Evolutionary conservation across 805 yeast species (phyloP).

Genomic region (Scheffersomyces coipomensis): DNA sequence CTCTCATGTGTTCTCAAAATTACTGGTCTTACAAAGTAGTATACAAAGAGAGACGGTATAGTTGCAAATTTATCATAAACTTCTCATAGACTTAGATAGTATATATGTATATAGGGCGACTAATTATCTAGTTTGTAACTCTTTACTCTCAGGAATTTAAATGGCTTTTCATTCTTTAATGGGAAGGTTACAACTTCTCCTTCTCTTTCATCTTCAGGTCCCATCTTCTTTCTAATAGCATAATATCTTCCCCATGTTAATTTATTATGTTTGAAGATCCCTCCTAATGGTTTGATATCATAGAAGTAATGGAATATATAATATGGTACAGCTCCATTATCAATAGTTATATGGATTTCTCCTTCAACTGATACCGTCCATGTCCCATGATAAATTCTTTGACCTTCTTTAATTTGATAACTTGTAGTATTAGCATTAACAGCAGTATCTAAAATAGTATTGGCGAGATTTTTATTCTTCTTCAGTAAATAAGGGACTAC

Average conservation of each 20-base stretch:
- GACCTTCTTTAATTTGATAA: constrained; percentile 23
- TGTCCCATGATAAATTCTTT: constrained; percentile 44
- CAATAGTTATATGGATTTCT: constrained; percentile 44
- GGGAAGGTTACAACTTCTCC: constrained; percentile 50
- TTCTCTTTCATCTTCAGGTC: constrained; percentile 44
- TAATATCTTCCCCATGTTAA: constrained; percentile 69
- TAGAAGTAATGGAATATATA: constrained; percentile 65
- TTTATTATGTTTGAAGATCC: constrained; percentile 59
- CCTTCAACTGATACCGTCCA: constrained; percentile 63
- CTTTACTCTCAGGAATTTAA: constrained; percentile 68
- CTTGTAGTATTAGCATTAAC: neutral
- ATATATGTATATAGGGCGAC: too few relatives aligned
- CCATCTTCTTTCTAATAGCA: constrained; percentile 44
- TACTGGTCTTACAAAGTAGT: too few relatives aligned
- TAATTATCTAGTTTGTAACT: constrained; percentile 20
- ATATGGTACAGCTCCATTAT: constrained; percentile 57
- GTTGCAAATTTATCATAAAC: neutral
- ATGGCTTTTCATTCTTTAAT: constrained; percentile 72
- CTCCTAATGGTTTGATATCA: constrained; percentile 58
- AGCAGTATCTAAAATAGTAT: neutral
- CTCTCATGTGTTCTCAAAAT: too few relatives aligned
- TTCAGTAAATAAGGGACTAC: constrained; percentile 59
- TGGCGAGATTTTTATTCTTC: constrained; percentile 15
- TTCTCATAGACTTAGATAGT: too few relatives aligned
- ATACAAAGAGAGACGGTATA: too few relatives aligned